Percentiles rank a stretch among this genome's conserved stretches.
These are phyloP conservation scores for Fusarium mexicanum DNA, from an alignment of 2,329 filamentous ascomycete species.

Conservation along the genomic window DNA sequence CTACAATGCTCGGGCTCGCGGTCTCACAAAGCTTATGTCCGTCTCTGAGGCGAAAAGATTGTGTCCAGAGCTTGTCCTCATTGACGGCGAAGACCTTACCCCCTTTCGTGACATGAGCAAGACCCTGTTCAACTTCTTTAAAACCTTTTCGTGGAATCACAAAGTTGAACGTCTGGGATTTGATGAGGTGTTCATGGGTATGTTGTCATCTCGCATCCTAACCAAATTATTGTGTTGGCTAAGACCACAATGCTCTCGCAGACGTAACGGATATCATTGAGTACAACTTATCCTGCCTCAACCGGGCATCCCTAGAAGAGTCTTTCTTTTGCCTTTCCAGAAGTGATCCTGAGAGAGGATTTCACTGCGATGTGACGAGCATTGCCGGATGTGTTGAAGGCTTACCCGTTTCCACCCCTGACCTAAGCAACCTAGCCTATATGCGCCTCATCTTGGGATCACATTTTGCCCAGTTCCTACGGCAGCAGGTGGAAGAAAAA, in stretches of 20 bases:
- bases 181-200: conserved; percentile 77
- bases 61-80: conserved; percentile 86
- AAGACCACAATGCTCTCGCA: conserved; percentile 48
- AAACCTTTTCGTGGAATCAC: conserved; percentile 78
- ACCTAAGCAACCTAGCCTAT: conserved; percentile 53
- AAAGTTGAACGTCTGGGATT: conserved; percentile 86
- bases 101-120: conserved; percentile 90
- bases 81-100: conserved; percentile 86
- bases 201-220: conserved; percentile 10
- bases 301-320: conserved; percentile 67
- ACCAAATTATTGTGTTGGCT: conserved; percentile 7
- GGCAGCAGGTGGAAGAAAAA: conserved; percentile 75
- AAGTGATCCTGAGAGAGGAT: conserved; percentile 81
- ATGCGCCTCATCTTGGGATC: conserved; percentile 79
- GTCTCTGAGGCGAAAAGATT: conserved; percentile 81
- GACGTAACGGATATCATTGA: conserved; percentile 88
- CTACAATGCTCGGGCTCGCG: conserved; percentile 83
- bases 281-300: conserved; percentile 80
- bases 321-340: conserved; percentile 85
- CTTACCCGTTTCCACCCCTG: conserved; percentile 25
- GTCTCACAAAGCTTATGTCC: conserved; percentile 84
- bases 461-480: conserved; percentile 80
- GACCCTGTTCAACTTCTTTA: conserved; percentile 77
- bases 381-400: conserved; percentile 70
- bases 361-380: conserved; percentile 76